A percentile compares a stretch with the other conserved stretches of the same genome.
Evolutionary conservation across 805 yeast species (phyloP).

Genomic region (Teunomyces tritomae): DNA sequence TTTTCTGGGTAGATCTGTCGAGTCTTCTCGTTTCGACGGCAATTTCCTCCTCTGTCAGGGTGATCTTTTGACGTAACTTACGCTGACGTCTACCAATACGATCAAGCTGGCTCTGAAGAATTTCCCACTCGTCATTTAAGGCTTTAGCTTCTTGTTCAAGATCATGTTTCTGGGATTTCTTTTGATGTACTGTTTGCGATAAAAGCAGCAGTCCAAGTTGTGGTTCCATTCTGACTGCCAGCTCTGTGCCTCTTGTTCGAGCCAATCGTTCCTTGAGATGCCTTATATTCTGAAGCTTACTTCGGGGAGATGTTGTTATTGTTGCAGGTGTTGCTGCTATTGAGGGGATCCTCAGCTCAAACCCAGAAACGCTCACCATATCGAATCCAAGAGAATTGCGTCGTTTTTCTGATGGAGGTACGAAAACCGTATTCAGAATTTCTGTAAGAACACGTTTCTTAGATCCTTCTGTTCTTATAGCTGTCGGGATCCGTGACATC

Average conservation of each 20-base stretch:
- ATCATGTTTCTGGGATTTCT: constrained; percentile 2
- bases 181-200: not conserved
- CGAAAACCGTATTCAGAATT: not conserved
- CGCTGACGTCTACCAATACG: constrained; percentile 1
- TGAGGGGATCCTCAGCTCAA: constrained; percentile 2
- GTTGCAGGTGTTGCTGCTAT: not conserved
- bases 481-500: not conserved
- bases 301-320: not conserved
- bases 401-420: not conserved
- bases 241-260: not conserved
- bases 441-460: constrained; percentile 9
- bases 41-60: constrained; percentile 9
- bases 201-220: not conserved
- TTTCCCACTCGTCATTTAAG: constrained; percentile 10
- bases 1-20: not conserved
- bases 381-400: constrained; percentile 2
- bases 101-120: constrained; percentile 3
- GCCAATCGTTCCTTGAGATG: constrained; percentile 1
- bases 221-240: constrained; percentile 1
- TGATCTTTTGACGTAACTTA: not conserved
- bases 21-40: constrained; percentile 3
- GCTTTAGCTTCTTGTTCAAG: constrained; percentile 8
- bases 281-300: not conserved
- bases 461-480: constrained; percentile 3
- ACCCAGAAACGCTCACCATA: constrained; percentile 2